A percentile compares a stretch with the other conserved stretches of the same genome.
These are phyloP conservation scores for Graphium sp. DNA, from an alignment of 2,329 filamentous ascomycete genomes.

Conservation along the genomic window DNA sequence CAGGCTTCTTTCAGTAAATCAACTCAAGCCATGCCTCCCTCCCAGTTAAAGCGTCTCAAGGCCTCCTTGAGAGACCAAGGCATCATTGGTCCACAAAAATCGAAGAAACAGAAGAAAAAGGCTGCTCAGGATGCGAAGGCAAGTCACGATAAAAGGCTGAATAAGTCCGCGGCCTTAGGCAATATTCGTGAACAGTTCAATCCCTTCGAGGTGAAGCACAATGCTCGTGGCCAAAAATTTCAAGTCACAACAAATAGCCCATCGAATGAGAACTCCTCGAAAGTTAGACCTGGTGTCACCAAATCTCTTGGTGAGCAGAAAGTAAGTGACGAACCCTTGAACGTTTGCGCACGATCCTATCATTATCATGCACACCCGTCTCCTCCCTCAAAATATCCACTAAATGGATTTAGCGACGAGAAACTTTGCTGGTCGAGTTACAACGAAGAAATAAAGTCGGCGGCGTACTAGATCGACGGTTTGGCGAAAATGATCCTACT, in stretches of 20 bases:
- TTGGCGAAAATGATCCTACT: conserved; percentile 86
- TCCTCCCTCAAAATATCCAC: too few relatives aligned
- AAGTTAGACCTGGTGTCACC: conserved; percentile 65
- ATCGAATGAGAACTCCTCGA: conserved; percentile 35
- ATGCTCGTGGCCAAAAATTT: conserved; percentile 65
- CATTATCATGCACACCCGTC: conserved; percentile 5
- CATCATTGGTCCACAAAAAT: conserved; percentile 79
- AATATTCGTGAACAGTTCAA: conserved; percentile 93
- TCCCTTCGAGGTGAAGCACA: conserved; percentile 84
- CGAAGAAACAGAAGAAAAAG: conserved; percentile 83
- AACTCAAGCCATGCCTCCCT: conserved; percentile 95
- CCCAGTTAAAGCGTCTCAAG: conserved; percentile 92
- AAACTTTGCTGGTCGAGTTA: conserved; percentile 80
- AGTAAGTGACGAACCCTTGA: conserved; percentile 24
- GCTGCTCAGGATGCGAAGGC: conserved; percentile 48
- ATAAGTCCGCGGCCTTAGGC: conserved; percentile 62
- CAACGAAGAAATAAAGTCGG: conserved; percentile 80
- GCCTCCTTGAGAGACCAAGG: conserved; percentile 78
- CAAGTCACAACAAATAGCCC: conserved; percentile 58
- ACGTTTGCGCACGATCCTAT: neutral
- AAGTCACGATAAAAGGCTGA: conserved; percentile 54
- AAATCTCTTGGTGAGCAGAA: conserved; percentile 79
- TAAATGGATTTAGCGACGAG: conserved; percentile 50
- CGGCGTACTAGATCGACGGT: conserved; percentile 80
- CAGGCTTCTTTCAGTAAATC: too few relatives aligned